These are phyloP conservation scores for Coemansia sp. DNA, from an alignment of 192 early-diverging fungal species.

Conservation along the genomic window DNA sequence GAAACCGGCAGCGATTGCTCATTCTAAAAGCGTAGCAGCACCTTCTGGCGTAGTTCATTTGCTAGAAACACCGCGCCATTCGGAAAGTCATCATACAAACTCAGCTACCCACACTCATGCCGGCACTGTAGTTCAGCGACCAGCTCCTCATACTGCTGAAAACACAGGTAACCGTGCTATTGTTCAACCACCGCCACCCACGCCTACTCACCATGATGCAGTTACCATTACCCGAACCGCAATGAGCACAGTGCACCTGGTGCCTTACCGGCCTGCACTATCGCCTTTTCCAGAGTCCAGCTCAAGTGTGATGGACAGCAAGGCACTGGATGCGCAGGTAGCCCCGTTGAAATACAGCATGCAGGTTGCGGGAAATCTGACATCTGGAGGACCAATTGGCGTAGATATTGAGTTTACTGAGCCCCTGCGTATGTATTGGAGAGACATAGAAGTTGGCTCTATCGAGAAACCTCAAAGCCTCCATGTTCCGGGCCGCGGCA, in stretches of 20 bases:
- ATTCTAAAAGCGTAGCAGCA: background rate
- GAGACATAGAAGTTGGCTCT: constrained; percentile 30
- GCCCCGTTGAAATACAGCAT: constrained; percentile 20
- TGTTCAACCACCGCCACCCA: background rate
- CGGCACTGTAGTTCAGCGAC: too few relatives aligned
- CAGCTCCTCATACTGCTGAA: background rate
- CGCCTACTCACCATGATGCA: background rate
- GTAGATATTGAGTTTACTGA: constrained; percentile 46
- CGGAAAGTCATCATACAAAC: too few relatives aligned
- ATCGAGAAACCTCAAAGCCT: constrained; percentile 19
- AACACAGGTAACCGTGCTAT: background rate
- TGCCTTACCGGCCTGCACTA: background rate
- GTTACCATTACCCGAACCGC: constrained; percentile 16
- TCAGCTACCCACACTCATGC: background rate
- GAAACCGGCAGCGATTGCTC: background rate
- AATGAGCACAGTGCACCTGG: constrained; percentile 22
- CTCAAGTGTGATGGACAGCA: background rate
- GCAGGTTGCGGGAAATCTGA: constrained; percentile 35
- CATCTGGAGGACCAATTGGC: constrained; percentile 42
- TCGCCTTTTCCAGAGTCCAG: background rate
- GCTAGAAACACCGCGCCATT: background rate
- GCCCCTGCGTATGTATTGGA: constrained; percentile 41
- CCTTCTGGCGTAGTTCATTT: background rate
- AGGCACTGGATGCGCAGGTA: constrained; percentile 14
- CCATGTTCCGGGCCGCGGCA: constrained; percentile 31